These are phyloP conservation scores for Cercophora newfieldiana DNA, from an alignment of 495 filamentous ascomycete genomes.

Conservation along the genomic window DNA sequence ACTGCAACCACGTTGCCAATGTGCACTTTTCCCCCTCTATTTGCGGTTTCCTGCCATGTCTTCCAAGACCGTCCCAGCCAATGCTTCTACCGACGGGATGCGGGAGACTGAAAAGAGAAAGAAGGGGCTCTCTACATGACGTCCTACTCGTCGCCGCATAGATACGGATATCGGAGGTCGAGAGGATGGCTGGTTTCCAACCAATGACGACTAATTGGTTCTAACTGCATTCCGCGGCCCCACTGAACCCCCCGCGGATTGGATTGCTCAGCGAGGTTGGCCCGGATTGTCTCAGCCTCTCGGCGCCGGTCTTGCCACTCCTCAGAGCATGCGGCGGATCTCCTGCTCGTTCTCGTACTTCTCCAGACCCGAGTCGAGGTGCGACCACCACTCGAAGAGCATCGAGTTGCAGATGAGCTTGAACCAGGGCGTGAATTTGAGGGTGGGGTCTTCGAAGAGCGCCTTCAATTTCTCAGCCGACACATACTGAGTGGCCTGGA, in stretches of 20 bases:
- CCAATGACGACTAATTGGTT: conserved; percentile 10
- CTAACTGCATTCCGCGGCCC: conserved; percentile 5
- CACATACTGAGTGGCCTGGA: conserved; percentile 78
- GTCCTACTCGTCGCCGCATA: conserved; percentile 24
- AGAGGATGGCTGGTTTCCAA: conserved; percentile 6
- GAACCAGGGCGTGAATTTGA: conserved; percentile 98
- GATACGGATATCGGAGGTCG: conserved; percentile 34
- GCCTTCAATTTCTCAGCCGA: conserved; percentile 76
- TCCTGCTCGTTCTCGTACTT: conserved; percentile 82
- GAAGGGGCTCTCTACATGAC: conserved; percentile 27
- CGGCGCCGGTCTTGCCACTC: neutral
- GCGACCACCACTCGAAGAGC: conserved; percentile 98
- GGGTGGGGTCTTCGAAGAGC: conserved; percentile 75
- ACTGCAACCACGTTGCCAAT: conserved; percentile 2
- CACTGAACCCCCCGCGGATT: conserved; percentile 1
- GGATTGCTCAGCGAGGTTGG: neutral
- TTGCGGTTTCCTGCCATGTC: neutral
- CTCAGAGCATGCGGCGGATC: conserved; percentile 75
- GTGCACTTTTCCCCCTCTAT: conserved; percentile 12
- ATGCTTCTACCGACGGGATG: conserved; percentile 23
- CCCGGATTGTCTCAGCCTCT: neutral
- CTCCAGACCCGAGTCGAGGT: conserved; percentile 76
- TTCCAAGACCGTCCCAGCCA: conserved; percentile 1
- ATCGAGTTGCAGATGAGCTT: conserved; percentile 97
- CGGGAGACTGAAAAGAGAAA: conserved; percentile 30